Evolutionary conservation across 116 monocot genomes (phyloP).

Genomic region (Phalaenopsis hybrid): DNA sequence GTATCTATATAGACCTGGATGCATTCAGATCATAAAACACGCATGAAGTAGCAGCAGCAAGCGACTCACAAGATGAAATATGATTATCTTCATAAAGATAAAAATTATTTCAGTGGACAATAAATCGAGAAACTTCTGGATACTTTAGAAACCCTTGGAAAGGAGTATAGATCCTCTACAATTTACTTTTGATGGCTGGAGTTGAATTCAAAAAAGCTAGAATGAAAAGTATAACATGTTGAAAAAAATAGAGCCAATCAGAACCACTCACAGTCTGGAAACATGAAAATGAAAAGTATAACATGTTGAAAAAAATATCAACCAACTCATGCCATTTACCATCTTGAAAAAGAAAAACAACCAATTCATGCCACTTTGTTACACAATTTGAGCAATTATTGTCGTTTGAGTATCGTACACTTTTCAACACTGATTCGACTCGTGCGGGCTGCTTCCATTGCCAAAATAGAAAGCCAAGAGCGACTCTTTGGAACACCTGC

Average conservation of each 20-base stretch:
- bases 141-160: too few species aligned
- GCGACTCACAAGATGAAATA: background rate
- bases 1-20: conserved; percentile 77
- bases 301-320: background rate
- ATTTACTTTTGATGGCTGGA: too few species aligned
- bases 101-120: too few species aligned
- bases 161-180: too few species aligned
- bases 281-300: too few species aligned
- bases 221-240: too few species aligned
- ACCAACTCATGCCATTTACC: background rate
- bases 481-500: conserved; percentile 57
- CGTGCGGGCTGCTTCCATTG: conserved; percentile 92
- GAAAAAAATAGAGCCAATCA: too few species aligned
- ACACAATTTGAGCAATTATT: background rate
- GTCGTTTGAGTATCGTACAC: conserved; percentile 34
- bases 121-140: too few species aligned
- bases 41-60: background rate
- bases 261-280: too few species aligned
- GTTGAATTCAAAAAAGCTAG: too few species aligned
- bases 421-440: conserved; percentile 73
- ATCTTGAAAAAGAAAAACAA: background rate
- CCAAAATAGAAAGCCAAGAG: conserved; percentile 85
- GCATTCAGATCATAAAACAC: background rate
- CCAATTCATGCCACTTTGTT: background rate
- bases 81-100: too few species aligned